A percentile compares a stretch with the other conserved stretches of the same genome.
phyloP scores from a whole-genome alignment of 2,329 filamentous ascomycete genomes.

The Cadophora gregata region DNA sequence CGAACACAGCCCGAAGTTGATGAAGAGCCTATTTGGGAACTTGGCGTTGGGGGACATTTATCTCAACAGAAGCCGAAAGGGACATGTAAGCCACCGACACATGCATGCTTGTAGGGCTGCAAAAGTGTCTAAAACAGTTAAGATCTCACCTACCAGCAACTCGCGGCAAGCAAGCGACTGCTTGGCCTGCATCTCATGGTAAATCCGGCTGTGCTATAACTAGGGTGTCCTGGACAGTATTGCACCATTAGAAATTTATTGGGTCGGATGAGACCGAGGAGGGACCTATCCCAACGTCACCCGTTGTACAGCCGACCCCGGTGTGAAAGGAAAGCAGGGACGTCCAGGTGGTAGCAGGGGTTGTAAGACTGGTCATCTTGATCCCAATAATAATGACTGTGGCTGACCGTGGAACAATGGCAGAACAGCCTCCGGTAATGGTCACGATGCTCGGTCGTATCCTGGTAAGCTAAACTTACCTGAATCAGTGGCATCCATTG shows the following conservation, averaged over 20 bases:
- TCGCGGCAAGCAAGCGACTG: background rate
- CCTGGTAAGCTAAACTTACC: background rate
- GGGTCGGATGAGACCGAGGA: conserved; percentile 3
- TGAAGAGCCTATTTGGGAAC: background rate
- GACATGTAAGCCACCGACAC: background rate
- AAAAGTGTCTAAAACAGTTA: background rate
- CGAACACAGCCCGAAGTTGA: background rate
- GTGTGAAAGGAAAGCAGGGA: background rate
- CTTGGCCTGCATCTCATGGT: conserved; percentile 14
- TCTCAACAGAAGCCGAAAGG: background rate
- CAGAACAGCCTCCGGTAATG: background rate
- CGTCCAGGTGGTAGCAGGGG: background rate
- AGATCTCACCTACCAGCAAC: background rate
- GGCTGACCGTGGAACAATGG: background rate
- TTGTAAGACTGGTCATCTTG: background rate
- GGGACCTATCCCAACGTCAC: background rate
- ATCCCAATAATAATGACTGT: background rate
- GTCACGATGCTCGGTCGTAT: background rate
- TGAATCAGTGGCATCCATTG: background rate
- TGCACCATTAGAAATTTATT: background rate
- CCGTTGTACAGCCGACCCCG: background rate
- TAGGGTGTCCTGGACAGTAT: background rate
- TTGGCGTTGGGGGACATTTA: conserved; percentile 2
- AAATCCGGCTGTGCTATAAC: background rate
- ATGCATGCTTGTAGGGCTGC: conserved; percentile 3